Percentiles rank a stretch among this genome's conserved stretches.
Evolutionary conservation across 345 rosid genomes (phyloP).

Genomic region (Arabis alpina): DNA sequence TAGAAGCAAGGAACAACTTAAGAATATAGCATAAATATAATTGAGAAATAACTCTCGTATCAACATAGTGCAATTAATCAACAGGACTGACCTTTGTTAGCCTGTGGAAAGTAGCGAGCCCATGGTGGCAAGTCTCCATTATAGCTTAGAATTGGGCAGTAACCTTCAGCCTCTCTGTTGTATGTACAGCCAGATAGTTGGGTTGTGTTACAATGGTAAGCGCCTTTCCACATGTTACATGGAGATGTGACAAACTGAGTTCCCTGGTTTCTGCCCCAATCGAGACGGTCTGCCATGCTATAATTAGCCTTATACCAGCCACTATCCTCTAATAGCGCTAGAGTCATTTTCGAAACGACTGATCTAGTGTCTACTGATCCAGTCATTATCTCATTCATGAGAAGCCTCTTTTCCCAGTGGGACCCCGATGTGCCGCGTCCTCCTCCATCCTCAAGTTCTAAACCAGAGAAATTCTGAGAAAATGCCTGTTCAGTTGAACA

Average conservation of each 20-base stretch:
- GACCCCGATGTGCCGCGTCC: constrained; percentile 99
- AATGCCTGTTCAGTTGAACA: constrained; percentile 66
- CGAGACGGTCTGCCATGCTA: constrained; percentile 96
- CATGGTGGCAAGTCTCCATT: constrained; percentile 93
- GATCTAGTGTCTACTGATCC: constrained; percentile 99
- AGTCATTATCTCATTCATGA: constrained; percentile 99
- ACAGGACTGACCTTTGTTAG: constrained; percentile 76
- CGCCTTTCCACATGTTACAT: constrained; percentile 96
- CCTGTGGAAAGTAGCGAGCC: constrained; percentile 97
- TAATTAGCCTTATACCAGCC: constrained; percentile 99
- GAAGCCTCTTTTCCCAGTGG: constrained; percentile 98
- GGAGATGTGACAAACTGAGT: constrained; percentile 88
- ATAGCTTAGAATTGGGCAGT: constrained; percentile 94
- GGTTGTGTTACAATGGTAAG: constrained; percentile 92
- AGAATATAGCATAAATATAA: background rate
- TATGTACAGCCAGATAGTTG: constrained; percentile 97
- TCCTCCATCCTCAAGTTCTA: constrained; percentile 99
- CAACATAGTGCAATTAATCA: constrained; percentile 2
- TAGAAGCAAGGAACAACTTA: constrained; percentile 10
- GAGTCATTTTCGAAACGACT: constrained; percentile 96
- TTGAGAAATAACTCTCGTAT: background rate
- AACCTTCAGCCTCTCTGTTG: constrained; percentile 99
- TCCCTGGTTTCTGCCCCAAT: constrained; percentile 98
- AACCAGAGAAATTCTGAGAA: constrained; percentile 91
- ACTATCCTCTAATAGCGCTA: constrained; percentile 95